Conservation (phyloP, 2,329 filamentous ascomycete species). For the Fusarium pseudoanthophilum region DNA sequence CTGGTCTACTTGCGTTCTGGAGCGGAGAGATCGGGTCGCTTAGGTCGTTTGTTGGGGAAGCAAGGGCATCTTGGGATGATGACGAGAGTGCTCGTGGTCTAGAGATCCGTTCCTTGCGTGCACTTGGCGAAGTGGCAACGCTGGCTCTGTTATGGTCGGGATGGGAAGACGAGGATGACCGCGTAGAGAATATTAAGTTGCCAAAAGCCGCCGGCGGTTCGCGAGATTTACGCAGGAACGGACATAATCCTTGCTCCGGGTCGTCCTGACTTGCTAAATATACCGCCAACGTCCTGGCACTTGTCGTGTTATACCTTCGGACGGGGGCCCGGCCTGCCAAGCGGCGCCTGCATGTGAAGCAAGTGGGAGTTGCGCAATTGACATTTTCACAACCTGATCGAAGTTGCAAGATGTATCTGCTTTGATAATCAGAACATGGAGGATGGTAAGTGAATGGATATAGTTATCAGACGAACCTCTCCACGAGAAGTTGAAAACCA, state of each 20-base stretch:
- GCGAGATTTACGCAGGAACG: conserved; percentile 56
- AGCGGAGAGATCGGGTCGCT: neutral
- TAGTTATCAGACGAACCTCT: conserved; percentile 61
- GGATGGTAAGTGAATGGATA: neutral
- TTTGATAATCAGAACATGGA: conserved; percentile 22
- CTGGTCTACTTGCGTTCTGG: neutral
- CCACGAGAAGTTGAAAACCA: conserved; percentile 73
- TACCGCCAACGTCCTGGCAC: conserved; percentile 82
- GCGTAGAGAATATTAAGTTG: conserved; percentile 58
- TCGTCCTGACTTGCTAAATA: conserved; percentile 85
- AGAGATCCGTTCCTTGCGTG: conserved; percentile 9
- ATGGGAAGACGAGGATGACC: conserved; percentile 32
- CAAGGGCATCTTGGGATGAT: conserved; percentile 4
- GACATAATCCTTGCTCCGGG: conserved; percentile 76
- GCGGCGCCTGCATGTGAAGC: conserved; percentile 80
- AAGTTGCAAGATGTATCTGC: conserved; percentile 83
- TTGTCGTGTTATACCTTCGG: conserved; percentile 82
- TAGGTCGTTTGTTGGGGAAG: neutral
- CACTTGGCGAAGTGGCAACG: neutral
- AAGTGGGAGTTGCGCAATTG: conserved; percentile 79
- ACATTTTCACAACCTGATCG: conserved; percentile 79
- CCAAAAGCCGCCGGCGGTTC: conserved; percentile 58
- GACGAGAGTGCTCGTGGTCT: conserved; percentile 15
- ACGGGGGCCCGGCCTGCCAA: conserved; percentile 74
- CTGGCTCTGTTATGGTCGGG: conserved; percentile 32